Conservation (phyloP, 768 basidiomycete genomes). For the Termitomyces sp. region DNA sequence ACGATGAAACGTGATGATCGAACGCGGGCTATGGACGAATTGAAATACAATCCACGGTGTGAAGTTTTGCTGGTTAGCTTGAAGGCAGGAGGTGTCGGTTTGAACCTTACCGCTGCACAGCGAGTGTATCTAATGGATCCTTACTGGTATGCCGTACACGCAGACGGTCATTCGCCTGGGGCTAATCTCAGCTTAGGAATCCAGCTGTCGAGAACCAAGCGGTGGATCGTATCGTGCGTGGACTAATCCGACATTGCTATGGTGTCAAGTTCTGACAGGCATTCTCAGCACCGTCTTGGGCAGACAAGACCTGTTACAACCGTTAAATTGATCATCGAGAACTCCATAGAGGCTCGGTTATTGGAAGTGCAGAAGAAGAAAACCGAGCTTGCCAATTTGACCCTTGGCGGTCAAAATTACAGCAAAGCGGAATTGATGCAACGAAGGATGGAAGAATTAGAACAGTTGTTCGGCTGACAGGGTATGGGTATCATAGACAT, state of each 20-base stretch:
- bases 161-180: neutral
- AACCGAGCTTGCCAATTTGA: constrained; percentile 91
- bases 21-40: constrained; percentile 84
- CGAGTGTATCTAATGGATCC: constrained; percentile 96
- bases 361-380: constrained; percentile 95
- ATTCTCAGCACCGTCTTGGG: constrained; percentile 84
- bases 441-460: constrained; percentile 85
- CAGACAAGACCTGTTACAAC: constrained; percentile 91
- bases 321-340: constrained; percentile 90
- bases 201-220: constrained; percentile 98
- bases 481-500: constrained; percentile 25
- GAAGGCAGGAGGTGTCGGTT: constrained; percentile 94
- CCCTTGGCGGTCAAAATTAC: constrained; percentile 75
- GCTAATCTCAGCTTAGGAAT: constrained; percentile 57
- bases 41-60: constrained; percentile 86
- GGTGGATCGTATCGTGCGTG: constrained; percentile 90
- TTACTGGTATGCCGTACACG: constrained; percentile 64
- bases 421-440: constrained; percentile 87
- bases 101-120: constrained; percentile 93
- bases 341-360: constrained; percentile 90
- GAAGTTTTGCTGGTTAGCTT: constrained; percentile 96
- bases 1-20: constrained; percentile 98
- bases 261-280: constrained; percentile 1
- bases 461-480: constrained; percentile 61
- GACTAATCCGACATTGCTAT: neutral